Conservation (phyloP, 345 rosid genomes). For the Cardiospermum halicacabum region DNA sequence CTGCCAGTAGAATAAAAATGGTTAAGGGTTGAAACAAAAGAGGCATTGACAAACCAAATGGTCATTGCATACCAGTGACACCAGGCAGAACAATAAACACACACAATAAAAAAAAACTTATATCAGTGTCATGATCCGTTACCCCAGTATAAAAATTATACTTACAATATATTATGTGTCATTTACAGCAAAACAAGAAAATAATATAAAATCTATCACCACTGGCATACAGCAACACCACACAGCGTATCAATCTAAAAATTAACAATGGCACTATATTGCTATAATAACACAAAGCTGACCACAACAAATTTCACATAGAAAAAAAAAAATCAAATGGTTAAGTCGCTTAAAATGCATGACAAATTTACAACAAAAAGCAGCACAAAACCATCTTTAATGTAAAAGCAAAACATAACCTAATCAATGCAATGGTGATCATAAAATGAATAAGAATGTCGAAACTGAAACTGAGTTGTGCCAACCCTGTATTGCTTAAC, state of each 20-base stretch:
- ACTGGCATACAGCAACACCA: not conserved
- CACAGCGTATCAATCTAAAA: not conserved
- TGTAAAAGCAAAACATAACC: not conserved
- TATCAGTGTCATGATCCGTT: not conserved
- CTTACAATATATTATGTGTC: not conserved
- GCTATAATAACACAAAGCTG: not conserved
- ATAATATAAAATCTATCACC: not conserved
- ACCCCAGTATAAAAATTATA: not conserved
- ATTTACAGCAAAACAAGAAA: not conserved
- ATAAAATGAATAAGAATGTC: not conserved
- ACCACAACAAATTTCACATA: not conserved
- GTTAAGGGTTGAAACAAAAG: not conserved
- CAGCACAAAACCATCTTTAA: not conserved
- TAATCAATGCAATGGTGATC: not conserved
- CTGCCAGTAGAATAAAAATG: conserved; percentile 36
- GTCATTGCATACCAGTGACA: not conserved
- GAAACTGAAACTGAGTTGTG: not conserved
- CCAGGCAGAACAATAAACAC: not conserved
- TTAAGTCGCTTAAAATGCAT: not conserved
- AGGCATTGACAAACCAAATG: not conserved
- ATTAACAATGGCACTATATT: not conserved
- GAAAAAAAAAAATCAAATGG: not conserved
- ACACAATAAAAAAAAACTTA: not conserved
- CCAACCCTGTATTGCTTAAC: not conserved
- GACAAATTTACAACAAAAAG: not conserved